Base-by-base conservation (phyloP, 805 yeast genomes). In the Hanseniaspora osmophila region DNA sequence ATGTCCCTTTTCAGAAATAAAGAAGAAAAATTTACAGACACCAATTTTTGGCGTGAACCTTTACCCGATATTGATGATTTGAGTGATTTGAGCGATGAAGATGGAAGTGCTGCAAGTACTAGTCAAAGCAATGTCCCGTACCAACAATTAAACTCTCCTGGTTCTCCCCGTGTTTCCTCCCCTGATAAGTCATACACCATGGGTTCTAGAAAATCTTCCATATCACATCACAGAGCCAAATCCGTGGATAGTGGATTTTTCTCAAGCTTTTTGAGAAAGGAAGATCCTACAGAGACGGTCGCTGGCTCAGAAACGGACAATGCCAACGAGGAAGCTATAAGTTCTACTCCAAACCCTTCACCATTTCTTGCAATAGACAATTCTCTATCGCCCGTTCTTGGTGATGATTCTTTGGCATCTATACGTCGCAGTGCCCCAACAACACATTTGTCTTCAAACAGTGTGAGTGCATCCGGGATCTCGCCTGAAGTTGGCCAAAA, bases 41-140 rank as follows among this genome's bases (percentile, higher is more conserved):
- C 84, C 40, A 88, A 84, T 57, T 92, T 74, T 60, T 92, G 98
- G 98, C 69, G 95, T 51, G 90, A 80, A 44, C 94, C 95, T 1
- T 55, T 88, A 22, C 64, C 73, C 3, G 77, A 78, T 49, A 55
- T 82, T 19, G 74, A 75, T 47, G 84, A 78, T 47, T 64, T 75
- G 40, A 72, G 78, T 41, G 84, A 77, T 45, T 57, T 67, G 12
- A 76, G 73, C 27, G 61, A 59, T 7, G 66, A 58, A 2, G 58
- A 49, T 58, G 68, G 10, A 7, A 22, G 27, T 22, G 27, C 27
- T 4, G 27, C 27, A 22, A 22, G 27, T 22, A 22, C 27, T 7
- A 22, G 27, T 22, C 4, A 22, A 5, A 7, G 27, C 7, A 22
- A 22, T 22, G 7, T 22, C 27, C 7, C 27, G 4, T 22, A 22